Conservation (phyloP, 768 basidiomycete genomes). For the Panaeolus cyanescens region DNA sequence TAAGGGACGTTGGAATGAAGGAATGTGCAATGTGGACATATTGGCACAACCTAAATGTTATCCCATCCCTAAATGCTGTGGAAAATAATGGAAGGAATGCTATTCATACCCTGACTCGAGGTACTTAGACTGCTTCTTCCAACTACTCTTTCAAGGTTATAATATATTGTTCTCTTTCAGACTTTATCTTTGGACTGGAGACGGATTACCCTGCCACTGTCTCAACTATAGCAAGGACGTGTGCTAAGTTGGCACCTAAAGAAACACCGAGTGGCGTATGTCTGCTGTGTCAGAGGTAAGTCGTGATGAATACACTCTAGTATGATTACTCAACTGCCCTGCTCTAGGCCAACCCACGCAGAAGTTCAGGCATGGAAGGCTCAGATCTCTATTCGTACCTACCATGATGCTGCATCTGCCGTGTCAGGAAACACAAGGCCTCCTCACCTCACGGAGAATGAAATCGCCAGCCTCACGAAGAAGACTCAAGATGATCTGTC, state of each 20-base stretch:
- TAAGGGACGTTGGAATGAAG: constrained; percentile 75
- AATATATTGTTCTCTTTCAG: constrained; percentile 34
- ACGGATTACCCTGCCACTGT: constrained; percentile 86
- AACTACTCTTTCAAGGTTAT: background rate
- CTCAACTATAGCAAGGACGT: constrained; percentile 80
- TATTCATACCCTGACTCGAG: constrained; percentile 69
- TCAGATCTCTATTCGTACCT: constrained; percentile 70
- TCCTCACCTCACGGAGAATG: constrained; percentile 26
- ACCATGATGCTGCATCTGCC: constrained; percentile 27
- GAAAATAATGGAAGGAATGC: constrained; percentile 54
- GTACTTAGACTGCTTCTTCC: constrained; percentile 33
- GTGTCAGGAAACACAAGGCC: constrained; percentile 23
- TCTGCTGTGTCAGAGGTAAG: constrained; percentile 66
- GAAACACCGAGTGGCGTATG: constrained; percentile 50
- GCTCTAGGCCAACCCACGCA: constrained; percentile 58
- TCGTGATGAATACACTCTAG: background rate
- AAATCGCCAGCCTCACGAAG: constrained; percentile 15
- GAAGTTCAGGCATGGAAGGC: constrained; percentile 75
- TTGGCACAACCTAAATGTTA: constrained; percentile 62
- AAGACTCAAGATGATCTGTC: constrained; percentile 1
- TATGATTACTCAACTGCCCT: background rate
- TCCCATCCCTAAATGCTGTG: constrained; percentile 29
- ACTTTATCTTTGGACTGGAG: constrained; percentile 80
- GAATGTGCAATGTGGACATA: constrained; percentile 79
- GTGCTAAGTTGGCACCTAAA: constrained; percentile 76